phyloP scores from a whole-genome alignment of 176 grass and related monocot genomes.

The Alopecurus myosuroides region DNA sequence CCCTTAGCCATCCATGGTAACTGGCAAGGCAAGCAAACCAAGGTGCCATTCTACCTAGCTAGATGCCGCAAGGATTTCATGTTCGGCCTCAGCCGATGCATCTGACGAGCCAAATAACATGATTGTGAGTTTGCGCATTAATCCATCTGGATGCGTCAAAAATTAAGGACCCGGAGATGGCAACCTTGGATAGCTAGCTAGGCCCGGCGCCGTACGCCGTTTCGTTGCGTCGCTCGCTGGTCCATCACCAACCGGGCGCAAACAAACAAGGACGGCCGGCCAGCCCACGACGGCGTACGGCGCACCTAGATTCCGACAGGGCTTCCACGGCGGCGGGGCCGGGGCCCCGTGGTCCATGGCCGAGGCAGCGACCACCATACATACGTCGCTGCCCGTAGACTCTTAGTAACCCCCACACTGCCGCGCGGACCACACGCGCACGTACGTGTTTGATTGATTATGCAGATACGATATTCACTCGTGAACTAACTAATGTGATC shows the following conservation, averaged over 20 bases:
- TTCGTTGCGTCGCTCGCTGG: background rate
- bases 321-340: constrained; percentile 11
- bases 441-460: background rate
- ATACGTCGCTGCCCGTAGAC: background rate
- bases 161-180: background rate
- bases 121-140: background rate
- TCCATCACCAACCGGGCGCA: background rate
- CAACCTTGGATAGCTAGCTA: background rate
- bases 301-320: constrained; percentile 6
- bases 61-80: background rate
- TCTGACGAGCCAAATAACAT: background rate
- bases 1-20: no score
- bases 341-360: background rate
- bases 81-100: background rate
- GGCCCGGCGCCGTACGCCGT: background rate
- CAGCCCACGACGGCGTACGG: background rate
- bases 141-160: background rate
- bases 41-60: background rate
- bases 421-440: background rate
- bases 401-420: background rate
- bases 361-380: background rate
- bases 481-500: background rate
- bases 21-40: background rate
- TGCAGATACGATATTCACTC: background rate
- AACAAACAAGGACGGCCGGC: background rate